Evolutionary conservation across 2,329 filamentous ascomycete species (phyloP).

Genomic region (Nothophoma quercina): DNA sequence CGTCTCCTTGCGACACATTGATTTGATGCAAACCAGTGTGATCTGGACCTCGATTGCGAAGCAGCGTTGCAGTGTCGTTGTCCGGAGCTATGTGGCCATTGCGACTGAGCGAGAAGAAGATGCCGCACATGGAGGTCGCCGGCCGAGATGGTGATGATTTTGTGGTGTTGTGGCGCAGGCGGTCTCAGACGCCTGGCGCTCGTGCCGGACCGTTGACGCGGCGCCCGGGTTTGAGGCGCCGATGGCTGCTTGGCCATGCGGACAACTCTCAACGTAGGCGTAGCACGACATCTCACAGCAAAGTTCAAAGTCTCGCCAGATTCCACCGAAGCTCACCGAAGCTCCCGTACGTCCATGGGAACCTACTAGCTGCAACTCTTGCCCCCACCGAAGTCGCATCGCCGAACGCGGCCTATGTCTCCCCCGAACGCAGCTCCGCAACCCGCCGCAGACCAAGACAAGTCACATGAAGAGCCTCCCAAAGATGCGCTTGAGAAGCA

Average conservation of each 20-base stretch:
- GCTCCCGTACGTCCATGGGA: conserved; percentile 31
- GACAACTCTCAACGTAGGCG: conserved; percentile 20
- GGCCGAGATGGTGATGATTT: conserved; percentile 14
- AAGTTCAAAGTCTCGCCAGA: background rate
- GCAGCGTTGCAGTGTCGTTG: conserved; percentile 30
- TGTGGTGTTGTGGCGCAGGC: conserved; percentile 21
- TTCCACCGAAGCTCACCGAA: conserved; percentile 14
- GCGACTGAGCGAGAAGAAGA: conserved; percentile 59
- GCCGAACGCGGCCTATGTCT: conserved; percentile 47
- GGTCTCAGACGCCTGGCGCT: background rate
- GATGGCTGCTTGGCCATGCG: conserved; percentile 28
- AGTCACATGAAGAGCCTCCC: conserved; percentile 28
- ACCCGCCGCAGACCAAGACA: conserved; percentile 37
- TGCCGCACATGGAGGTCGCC: conserved; percentile 52
- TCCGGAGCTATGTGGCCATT: conserved; percentile 33
- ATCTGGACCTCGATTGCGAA: conserved; percentile 47
- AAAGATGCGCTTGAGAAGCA: conserved; percentile 21
- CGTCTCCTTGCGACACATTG: conserved; percentile 12
- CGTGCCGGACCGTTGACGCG: conserved; percentile 7
- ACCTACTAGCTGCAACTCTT: conserved; percentile 16
- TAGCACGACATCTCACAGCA: conserved; percentile 20
- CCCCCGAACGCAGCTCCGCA: conserved; percentile 41
- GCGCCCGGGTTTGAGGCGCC: conserved; percentile 31
- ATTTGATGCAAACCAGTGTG: conserved; percentile 28
- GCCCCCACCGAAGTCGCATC: conserved; percentile 12